Conservation (phyloP, 768 basidiomycete species). For the Exidia glandulosa region DNA sequence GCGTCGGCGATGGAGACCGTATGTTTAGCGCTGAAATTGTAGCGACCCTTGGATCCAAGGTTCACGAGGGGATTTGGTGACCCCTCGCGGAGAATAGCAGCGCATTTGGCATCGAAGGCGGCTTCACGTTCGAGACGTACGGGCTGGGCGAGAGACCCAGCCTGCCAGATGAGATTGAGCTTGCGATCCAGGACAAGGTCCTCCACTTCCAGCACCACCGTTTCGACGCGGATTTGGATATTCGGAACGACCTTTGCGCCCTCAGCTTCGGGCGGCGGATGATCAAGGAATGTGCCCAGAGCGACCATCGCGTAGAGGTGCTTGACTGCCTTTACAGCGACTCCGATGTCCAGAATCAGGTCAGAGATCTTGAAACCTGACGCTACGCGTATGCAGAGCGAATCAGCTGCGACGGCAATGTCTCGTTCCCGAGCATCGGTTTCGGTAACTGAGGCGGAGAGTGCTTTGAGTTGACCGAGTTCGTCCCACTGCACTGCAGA, state of each 20-base stretch:
- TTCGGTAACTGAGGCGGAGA: neutral
- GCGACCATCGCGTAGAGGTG: conserved; percentile 52
- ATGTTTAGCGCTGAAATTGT: conserved; percentile 52
- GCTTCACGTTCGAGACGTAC: conserved; percentile 64
- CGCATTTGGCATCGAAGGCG: conserved; percentile 70
- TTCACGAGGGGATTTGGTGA: conserved; percentile 12
- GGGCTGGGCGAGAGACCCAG: conserved; percentile 60
- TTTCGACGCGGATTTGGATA: conserved; percentile 45
- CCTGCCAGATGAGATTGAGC: conserved; percentile 62
- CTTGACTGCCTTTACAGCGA: conserved; percentile 61
- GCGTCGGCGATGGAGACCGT: conserved; percentile 66
- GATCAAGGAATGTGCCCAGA: conserved; percentile 35
- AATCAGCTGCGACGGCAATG: conserved; percentile 48
- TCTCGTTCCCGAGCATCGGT: conserved; percentile 15
- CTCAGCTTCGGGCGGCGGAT: conserved; percentile 60
- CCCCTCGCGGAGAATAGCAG: conserved; percentile 37
- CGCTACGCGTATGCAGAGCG: conserved; percentile 68
- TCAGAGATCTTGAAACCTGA: conserved; percentile 66
- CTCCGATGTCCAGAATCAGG: conserved; percentile 56
- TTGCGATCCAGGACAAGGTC: conserved; percentile 79
- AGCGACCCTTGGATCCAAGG: conserved; percentile 33
- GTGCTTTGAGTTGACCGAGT: neutral
- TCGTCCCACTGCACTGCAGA: conserved; percentile 6
- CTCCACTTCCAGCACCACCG: conserved; percentile 61
- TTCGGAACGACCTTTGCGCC: conserved; percentile 60